Conservation (phyloP, 257 asterid genomes). For the Capsicum chinense region DNA sequence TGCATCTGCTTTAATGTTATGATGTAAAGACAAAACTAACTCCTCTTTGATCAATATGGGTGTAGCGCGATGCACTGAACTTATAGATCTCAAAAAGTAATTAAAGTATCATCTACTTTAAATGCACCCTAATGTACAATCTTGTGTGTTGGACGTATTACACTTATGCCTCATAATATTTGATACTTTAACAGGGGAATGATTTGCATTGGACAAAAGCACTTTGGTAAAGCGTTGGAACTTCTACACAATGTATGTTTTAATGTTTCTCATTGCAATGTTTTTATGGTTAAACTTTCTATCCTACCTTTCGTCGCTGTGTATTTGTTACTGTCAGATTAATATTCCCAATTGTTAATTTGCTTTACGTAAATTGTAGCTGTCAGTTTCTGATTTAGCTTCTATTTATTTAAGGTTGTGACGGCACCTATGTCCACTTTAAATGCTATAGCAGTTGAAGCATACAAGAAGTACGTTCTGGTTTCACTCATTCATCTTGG, state of each 20-base stretch:
- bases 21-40: no score
- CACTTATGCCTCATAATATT: background rate
- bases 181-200: conserved; percentile 58
- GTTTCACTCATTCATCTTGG: conserved; percentile 89
- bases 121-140: no score
- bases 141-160: no score
- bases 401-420: conserved; percentile 62
- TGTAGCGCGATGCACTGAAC: no score
- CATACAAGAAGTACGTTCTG: conserved; percentile 85
- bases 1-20: no score
- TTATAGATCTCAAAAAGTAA: no score
- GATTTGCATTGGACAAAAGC: conserved; percentile 93
- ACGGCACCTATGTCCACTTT: conserved; percentile 84
- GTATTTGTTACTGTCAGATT: conserved; percentile 5
- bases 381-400: conserved; percentile 18
- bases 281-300: background rate
- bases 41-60: no score
- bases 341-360: background rate
- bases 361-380: background rate
- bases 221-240: conserved; percentile 82
- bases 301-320: background rate
- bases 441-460: conserved; percentile 90
- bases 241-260: conserved; percentile 76
- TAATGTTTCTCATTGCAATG: conserved; percentile 18
- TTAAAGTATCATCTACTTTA: no score